Evolutionary conservation across 768 basidiomycete genomes (phyloP), one percentile per base, ranked within the genome.

Genomic region (Mycena rebaudengoi): DNA sequence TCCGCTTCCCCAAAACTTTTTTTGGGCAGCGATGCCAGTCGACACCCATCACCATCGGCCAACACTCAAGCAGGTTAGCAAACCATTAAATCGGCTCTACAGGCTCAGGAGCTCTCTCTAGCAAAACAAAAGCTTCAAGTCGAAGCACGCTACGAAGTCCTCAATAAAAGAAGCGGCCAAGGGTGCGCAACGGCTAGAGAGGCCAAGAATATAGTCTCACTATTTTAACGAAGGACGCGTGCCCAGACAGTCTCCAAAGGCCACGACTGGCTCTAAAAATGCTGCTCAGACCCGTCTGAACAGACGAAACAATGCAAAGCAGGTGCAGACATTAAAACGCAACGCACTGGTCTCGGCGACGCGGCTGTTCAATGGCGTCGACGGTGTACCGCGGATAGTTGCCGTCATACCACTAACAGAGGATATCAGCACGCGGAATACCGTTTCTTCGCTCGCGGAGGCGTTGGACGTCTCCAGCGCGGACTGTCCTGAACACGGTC

Each of bases 101-200:
- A 43, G 20, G 45, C 35, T 20, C 30, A 13, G 43, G 64, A 35
- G 23, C 39, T 40, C n/a, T 35, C 33, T 45, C 62, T 44, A 49
- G 35, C 80, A 88, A 83, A 98, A 99, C 78, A 99, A 99, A 76
- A 69, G 85, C 2, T 98, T 92, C 83, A 98, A 98, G 79, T 94
- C 94, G 2, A 92, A 89, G 74, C 93, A 96, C 81, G 86, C 95
- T 2, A 87, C 92, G 13, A 98, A 98, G 78, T 88, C 91, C 1
- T 83, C 91, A 0, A 70, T 98, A 37, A 95, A 92, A 76, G 92
- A 94, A 44, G 85, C 86, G 41, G 89, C 94, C 30, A 97, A 97
- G 83, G 96, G 95, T 89, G 43, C 33, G 71, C 52, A 46, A 13
- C 20, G 29, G 26, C 29, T 37, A 37, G 51, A 25, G 37, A 40